Base-by-base conservation (phyloP, 1,139 yeast genomes). In the Geotrichum citri-aurantii region DNA sequence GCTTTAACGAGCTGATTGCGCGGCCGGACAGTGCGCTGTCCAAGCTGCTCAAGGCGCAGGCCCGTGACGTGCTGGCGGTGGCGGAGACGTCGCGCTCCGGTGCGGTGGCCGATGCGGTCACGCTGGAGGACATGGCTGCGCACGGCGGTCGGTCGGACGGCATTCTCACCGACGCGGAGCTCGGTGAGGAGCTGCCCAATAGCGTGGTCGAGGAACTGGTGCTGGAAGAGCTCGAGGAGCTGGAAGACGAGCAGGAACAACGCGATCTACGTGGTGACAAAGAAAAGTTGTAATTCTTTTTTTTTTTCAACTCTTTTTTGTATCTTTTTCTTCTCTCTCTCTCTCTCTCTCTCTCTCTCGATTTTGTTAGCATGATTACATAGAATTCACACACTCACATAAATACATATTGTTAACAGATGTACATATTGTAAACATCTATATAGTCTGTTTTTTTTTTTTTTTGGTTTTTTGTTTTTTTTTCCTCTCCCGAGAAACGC, bases 1-100 rank as follows among this genome's bases (percentile, higher is more conserved):
- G 77, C 49, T 92, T 89, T 67, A 75, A 75, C 42, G 83, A 82
- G 23, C 77, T 92, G 51, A 86, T 82, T 70, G 75, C 79, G 8
- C 77, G 88, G 65, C 81, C 84, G 11, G 73, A 77, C 50, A 86
- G 96, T 67, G 86, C 84, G 59, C 78, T 92, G 61, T 88, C 88
- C 33, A 48, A 21, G 50, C 31, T 48, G 19, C 31, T 48, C 12
- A 48, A 10, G 17, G 50, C 50, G n/a, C 50, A 48, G 31, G 50
- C 50, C 12, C 31, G 14, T 1, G 50, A 48, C 19, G 50, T 48
- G 27, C 19, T 48, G 17, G 42, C 27, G 21, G 48, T 46, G 48
- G 2, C 48, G 11, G 48, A 46, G 26, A 19, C 26, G 48, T 17
- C 27, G 48, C 24, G 46, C 46, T 40, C 21, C 12, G 21, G 5